These are phyloP conservation scores for Mycena epipterygia DNA, from an alignment of 768 basidiomycete genomes.

Conservation along the genomic window DNA sequence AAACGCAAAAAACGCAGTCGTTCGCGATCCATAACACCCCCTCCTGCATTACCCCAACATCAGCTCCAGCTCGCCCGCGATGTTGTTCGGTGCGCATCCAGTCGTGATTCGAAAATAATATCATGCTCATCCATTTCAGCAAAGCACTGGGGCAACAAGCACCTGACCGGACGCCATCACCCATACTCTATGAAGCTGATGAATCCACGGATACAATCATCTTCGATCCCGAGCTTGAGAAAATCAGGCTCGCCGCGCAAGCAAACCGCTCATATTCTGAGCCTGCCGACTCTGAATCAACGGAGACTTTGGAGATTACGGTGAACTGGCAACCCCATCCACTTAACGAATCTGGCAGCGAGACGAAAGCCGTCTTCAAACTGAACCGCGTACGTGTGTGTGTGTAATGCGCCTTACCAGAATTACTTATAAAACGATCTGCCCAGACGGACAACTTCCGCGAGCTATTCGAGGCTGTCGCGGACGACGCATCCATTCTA, in stretches of 20 bases:
- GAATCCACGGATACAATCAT: constrained; percentile 65
- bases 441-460: constrained; percentile 75
- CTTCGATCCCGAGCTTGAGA: constrained; percentile 73
- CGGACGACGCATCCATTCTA: constrained; percentile 70
- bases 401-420: background rate
- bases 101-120: background rate
- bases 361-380: constrained; percentile 63
- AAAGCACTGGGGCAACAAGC: constrained; percentile 57
- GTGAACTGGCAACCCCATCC: constrained; percentile 82
- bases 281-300: constrained; percentile 39
- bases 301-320: constrained; percentile 61
- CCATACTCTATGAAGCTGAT: constrained; percentile 54
- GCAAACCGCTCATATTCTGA: constrained; percentile 42
- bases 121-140: constrained; percentile 46
- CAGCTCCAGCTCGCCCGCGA: constrained; percentile 69
- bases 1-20: constrained; percentile 66
- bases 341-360: constrained; percentile 53
- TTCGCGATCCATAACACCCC: constrained; percentile 83
- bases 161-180: constrained; percentile 60
- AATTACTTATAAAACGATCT: background rate
- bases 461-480: constrained; percentile 73
- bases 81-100: constrained; percentile 67
- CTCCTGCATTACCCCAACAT: constrained; percentile 69
- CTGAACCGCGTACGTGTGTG: constrained; percentile 67
- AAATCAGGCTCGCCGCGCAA: constrained; percentile 59